Base-by-base conservation (phyloP, 176 grass and related monocot species). In the Oryza coarctata region DNA sequence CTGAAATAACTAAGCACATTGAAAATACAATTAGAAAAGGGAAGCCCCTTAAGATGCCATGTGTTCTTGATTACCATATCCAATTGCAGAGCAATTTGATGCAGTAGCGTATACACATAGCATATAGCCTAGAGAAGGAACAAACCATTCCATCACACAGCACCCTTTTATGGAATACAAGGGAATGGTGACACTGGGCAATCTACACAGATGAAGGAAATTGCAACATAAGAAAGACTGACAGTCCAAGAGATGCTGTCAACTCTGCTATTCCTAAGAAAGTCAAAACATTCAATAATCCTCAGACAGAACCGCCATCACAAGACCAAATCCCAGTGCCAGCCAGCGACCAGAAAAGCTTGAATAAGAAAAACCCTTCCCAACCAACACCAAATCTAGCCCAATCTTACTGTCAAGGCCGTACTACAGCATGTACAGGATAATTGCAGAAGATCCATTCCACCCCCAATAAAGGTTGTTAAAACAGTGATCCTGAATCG, bases 311-410 rank as follows among this genome's bases (percentile, higher is more conserved):
- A 61, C 33, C 13, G 81, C 40, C 28, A 70, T 79, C 71, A 50
- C 69, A 30, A 12, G n/a, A 40, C 45, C 75, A 50, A n/a, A 71
- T 33, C 49, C 60, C n/a, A 67, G 29, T 61, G 38, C 29, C 70
- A 85, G 26, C 68, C 73, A 82, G 82, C 83, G 81, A 72, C 40
- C 73, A 73, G 71, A 77, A 73, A 81, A 58, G 33, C 8, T 58
- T 68, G 25, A 82, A 45, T 62, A 40, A 86, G n/a, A 78, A 82
- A 86, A 62, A 45, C 1, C n/a, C 4, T 38, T 32, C 22, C 78
- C 65, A 82, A 82, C 67, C 9, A 86, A 73, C 83, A 73, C 67
- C 44, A 82, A 82, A 85, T 82, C 83, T 22, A 72, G 35, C 2
- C 27, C 7, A 86, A 23, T 27, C 27, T 65, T 81, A 55, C 34